These are phyloP conservation scores for Pythium guiyangense DNA, from an alignment of 352 stramenopile genomes.

Conservation along the genomic window DNA sequence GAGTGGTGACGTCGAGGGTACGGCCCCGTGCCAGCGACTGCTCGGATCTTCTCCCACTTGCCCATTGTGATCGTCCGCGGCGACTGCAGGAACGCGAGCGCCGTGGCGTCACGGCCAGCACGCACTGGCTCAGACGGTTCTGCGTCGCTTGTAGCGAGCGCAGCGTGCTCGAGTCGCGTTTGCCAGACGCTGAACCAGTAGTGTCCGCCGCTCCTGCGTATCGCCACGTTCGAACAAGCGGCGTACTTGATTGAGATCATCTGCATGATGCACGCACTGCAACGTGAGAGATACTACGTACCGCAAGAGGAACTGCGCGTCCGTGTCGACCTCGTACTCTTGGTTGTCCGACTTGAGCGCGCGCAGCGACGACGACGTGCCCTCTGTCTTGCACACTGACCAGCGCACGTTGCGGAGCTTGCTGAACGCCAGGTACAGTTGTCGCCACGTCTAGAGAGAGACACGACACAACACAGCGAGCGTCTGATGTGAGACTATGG, in stretches of 20 bases:
- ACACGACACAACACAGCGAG: constrained; percentile 1
- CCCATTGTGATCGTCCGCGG: constrained; percentile 30
- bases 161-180: constrained; percentile 19
- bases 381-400: constrained; percentile 31
- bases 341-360: constrained; percentile 67
- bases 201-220: constrained; percentile 51
- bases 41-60: constrained; percentile 62
- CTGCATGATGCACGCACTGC: not conserved
- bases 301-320: constrained; percentile 36
- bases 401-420: constrained; percentile 32
- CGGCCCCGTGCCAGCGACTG: constrained; percentile 23
- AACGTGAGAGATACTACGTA: constrained; percentile 7
- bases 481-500: not conserved
- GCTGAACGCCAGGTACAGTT: constrained; percentile 53
- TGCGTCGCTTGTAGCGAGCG: constrained; percentile 9
- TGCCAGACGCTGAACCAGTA: constrained; percentile 75
- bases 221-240: not conserved
- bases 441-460: constrained; percentile 37
- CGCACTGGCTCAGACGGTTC: not conserved
- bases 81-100: constrained; percentile 36
- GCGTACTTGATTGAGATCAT: not conserved
- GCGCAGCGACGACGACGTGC: constrained; percentile 44
- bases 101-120: constrained; percentile 3
- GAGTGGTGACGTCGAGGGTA: constrained; percentile 58
- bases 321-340: constrained; percentile 48